Conservation (phyloP, 208 protist species). For the Phytomonas sp. region DNA sequence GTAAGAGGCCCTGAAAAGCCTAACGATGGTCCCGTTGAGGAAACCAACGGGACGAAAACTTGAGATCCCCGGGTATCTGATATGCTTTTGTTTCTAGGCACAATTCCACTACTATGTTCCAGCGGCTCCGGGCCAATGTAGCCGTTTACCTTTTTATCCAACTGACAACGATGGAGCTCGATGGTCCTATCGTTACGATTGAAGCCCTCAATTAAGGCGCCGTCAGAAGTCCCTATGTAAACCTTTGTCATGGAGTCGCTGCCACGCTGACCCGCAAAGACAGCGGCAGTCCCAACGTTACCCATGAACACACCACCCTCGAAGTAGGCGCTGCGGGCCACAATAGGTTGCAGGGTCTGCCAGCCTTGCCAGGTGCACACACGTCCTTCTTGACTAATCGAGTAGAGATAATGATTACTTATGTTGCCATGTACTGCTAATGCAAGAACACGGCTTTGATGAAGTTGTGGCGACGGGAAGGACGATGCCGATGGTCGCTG, state of each 20-base stretch:
- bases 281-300: constrained; percentile 30
- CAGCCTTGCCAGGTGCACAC: constrained; percentile 54
- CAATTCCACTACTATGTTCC: background rate
- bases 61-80: background rate
- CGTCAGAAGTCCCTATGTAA: constrained; percentile 50
- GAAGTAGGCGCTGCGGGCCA: constrained; percentile 31
- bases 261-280: constrained; percentile 31
- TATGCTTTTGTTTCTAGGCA: background rate
- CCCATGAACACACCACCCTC: constrained; percentile 33
- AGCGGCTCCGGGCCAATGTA: background rate
- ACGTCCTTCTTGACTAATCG: constrained; percentile 55
- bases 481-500: constrained; percentile 33
- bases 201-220: constrained; percentile 35
- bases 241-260: constrained; percentile 61
- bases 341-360: constrained; percentile 27
- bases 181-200: constrained; percentile 40
- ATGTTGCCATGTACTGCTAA: constrained; percentile 52
- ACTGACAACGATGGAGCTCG: constrained; percentile 20
- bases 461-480: constrained; percentile 56
- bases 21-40: background rate
- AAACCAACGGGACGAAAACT: background rate
- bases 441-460: constrained; percentile 41
- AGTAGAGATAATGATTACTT: constrained; percentile 57
- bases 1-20: background rate
- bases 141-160: background rate